Percentiles rank a stretch among this genome's conserved stretches.
Evolutionary conservation across 78 protist species (phyloP).

Genomic region (Polysphondylium violaceum): DNA sequence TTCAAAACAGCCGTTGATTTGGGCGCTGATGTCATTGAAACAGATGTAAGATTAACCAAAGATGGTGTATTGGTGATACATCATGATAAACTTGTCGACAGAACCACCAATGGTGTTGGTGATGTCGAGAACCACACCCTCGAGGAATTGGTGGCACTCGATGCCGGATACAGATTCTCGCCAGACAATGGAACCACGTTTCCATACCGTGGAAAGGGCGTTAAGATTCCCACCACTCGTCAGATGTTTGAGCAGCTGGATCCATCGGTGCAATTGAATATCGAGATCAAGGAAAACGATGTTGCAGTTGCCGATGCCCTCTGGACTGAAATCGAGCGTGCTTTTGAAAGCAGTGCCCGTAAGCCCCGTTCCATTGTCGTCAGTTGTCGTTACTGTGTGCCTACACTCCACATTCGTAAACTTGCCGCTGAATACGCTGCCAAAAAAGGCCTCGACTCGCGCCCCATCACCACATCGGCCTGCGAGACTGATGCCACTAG

Average conservation of each 20-base stretch:
- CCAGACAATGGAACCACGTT: slow-evolving; percentile 52
- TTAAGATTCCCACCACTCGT: background rate
- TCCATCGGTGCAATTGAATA: slow-evolving; percentile 3
- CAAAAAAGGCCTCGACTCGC: background rate
- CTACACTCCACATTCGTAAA: slow-evolving; percentile 1
- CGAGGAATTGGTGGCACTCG: background rate
- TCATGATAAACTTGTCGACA: slow-evolving; percentile 44
- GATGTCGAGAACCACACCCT: slow-evolving; percentile 25
- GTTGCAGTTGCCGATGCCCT: background rate
- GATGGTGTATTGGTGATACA: slow-evolving; percentile 40
- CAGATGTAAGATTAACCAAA: slow-evolving; percentile 34
- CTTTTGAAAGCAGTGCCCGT: background rate
- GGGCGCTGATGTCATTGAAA: slow-evolving; percentile 65
- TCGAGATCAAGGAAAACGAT: slow-evolving; percentile 60
- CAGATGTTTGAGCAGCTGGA: slow-evolving; percentile 20
- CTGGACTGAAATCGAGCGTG: slow-evolving; percentile 28
- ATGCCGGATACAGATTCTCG: slow-evolving; percentile 39
- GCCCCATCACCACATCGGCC: slow-evolving; percentile 49
- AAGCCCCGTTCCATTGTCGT: slow-evolving; percentile 27
- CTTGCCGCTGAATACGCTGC: slow-evolving; percentile 1
- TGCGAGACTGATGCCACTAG: slow-evolving; percentile 48
- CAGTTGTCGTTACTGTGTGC: slow-evolving; percentile 35
- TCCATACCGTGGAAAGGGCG: slow-evolving; percentile 49
- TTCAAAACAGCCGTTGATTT: slow-evolving; percentile 59
- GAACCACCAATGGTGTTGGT: slow-evolving; percentile 34